phyloP scores from a whole-genome alignment of 139 green algal species.

The Chlamydomonas incerta region DNA sequence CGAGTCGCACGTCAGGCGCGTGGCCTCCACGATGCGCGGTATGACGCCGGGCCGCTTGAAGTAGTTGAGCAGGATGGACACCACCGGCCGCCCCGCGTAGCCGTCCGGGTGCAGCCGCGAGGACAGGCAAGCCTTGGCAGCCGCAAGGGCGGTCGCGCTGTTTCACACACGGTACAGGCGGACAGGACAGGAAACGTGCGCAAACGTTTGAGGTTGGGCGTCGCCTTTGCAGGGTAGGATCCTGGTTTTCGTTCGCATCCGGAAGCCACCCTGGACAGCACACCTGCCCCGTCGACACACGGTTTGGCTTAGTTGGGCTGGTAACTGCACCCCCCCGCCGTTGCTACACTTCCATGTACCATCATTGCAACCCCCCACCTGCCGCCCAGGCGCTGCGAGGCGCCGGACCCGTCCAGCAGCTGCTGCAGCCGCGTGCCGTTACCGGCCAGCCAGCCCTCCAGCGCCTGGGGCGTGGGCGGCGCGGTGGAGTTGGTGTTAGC shows the following conservation, averaged over 20 bases:
- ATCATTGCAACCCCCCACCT: conserved; percentile 7
- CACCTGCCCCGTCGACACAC: no score
- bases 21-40: not conserved
- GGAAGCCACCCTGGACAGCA: no score
- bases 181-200: no score
- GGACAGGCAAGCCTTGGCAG: not conserved
- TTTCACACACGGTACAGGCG: not conserved
- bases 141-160: not conserved
- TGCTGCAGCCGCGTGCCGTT: not conserved
- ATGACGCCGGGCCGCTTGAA: conserved; percentile 28
- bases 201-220: no score
- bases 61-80: conserved; percentile 30
- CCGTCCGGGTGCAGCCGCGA: not conserved
- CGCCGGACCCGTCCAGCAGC: not conserved
- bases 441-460: not conserved
- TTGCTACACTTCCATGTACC: no score
- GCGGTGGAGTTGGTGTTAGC: not conserved
- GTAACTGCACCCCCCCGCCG: no score
- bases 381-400: not conserved
- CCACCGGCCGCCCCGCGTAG: not conserved
- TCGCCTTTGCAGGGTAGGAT: no score
- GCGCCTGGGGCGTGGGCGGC: not conserved
- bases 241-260: no score
- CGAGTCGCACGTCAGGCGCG: not conserved
- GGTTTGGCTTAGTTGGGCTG: no score